Evolutionary conservation across 495 filamentous ascomycete species (phyloP).

Genomic region (Mycothermus thermophilus): DNA sequence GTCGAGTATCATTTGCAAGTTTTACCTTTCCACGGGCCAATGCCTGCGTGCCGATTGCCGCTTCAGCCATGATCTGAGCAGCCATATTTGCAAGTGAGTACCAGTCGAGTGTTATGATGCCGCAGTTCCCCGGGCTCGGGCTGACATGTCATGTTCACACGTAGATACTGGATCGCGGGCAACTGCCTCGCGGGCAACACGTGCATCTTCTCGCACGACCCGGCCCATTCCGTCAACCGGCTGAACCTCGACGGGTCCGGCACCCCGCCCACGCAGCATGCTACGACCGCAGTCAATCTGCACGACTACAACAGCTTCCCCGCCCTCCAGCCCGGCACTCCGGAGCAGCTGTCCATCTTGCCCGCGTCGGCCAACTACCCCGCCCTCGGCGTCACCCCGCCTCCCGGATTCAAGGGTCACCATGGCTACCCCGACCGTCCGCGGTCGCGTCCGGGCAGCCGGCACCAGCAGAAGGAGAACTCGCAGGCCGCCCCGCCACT

Average conservation of each 20-base stretch:
- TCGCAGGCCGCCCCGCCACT: conserved; percentile 60
- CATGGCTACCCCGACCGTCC: conserved; percentile 46
- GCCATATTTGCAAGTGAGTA: conserved; percentile 94
- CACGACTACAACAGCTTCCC: conserved; percentile 89
- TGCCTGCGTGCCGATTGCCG: conserved; percentile 92
- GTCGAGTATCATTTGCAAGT: conserved; percentile 86
- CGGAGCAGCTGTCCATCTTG: conserved; percentile 45
- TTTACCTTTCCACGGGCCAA: conserved; percentile 81
- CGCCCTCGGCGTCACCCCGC: conserved; percentile 39
- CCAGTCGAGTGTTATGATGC: not conserved
- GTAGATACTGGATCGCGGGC: conserved; percentile 89
- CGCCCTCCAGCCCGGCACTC: conserved; percentile 47
- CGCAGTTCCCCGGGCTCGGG: conserved; percentile 2
- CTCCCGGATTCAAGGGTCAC: conserved; percentile 45
- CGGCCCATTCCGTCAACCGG: conserved; percentile 58
- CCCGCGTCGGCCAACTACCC: conserved; percentile 39
- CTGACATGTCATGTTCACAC: conserved; percentile 12
- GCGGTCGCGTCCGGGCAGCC: conserved; percentile 74
- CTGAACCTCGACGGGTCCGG: conserved; percentile 49
- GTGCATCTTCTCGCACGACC: conserved; percentile 97
- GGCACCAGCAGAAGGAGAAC: conserved; percentile 60
- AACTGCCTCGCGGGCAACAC: conserved; percentile 90
- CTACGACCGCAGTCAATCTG: conserved; percentile 67
- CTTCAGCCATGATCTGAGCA: conserved; percentile 92
- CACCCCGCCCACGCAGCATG: conserved; percentile 43